phyloP scores from a whole-genome alignment of 176 grass and related monocot species.

The Musa troglodytarum region DNA sequence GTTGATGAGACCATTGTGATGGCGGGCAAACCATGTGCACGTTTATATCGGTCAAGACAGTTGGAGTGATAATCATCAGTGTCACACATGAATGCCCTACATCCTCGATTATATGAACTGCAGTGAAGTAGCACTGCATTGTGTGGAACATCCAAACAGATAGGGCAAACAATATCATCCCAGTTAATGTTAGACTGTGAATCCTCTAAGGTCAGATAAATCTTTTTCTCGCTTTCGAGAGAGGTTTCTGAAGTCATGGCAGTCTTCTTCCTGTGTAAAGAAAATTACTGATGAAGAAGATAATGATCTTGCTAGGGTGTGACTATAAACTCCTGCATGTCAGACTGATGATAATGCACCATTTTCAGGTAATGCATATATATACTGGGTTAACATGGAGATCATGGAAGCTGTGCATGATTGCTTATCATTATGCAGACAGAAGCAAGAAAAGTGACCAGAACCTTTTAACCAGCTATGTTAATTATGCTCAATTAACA shows the following conservation, averaged over 20 bases:
- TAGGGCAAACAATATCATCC: constrained; percentile 19
- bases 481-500: not conserved
- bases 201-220: not conserved
- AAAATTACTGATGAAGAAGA: not conserved
- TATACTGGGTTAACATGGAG: not conserved
- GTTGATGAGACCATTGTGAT: not conserved
- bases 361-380: not conserved
- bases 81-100: constrained; percentile 26
- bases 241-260: constrained; percentile 3
- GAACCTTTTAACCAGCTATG: not conserved
- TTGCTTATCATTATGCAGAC: too few species aligned
- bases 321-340: not conserved
- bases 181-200: not conserved
- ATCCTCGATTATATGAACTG: constrained; percentile 16
- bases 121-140: constrained; percentile 24
- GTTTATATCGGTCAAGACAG: constrained; percentile 10
- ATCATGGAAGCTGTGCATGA: not conserved
- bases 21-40: not conserved
- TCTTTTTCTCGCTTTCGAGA: not conserved
- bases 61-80: constrained; percentile 18
- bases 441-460: not conserved
- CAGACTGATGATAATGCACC: not conserved
- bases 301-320: not conserved
- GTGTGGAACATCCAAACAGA: constrained; percentile 28
- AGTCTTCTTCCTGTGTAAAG: not conserved